These are phyloP conservation scores for Pseudognaphalium luteoalbum DNA, from an alignment of 129 eudicot species.

Conservation along the genomic window DNA sequence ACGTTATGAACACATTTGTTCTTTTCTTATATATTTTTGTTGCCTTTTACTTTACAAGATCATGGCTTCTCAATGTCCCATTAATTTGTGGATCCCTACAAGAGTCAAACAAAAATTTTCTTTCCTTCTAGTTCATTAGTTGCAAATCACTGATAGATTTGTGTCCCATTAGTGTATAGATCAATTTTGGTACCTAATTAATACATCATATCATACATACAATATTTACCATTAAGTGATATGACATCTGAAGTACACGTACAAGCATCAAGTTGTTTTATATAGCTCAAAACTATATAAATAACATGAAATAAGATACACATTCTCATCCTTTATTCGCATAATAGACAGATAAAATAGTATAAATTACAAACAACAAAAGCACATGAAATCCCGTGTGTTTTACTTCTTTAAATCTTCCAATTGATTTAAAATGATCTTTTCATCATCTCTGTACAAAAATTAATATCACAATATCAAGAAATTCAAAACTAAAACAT, in stretches of 20 bases:
- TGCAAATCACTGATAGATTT: too few relatives aligned
- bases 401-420: neutral
- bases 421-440: neutral
- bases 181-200: too few relatives aligned
- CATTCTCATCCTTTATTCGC: conserved; percentile 28
- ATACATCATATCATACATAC: too few relatives aligned
- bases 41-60: neutral
- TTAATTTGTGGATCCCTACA: neutral
- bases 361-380: conserved; percentile 21
- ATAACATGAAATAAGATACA: conserved; percentile 6
- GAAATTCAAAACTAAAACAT: conserved; percentile 1
- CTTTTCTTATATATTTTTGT: too few relatives aligned
- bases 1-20: neutral
- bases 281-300: conserved; percentile 1
- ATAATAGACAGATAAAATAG: conserved; percentile 10
- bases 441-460: conserved; percentile 8
- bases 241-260: neutral
- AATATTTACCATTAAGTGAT: neutral
- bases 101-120: neutral
- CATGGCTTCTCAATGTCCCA: neutral
- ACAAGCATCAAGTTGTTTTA: neutral
- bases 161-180: too few relatives aligned
- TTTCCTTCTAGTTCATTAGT: too few relatives aligned
- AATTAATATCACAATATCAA: neutral
- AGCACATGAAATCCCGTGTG: neutral